Evolutionary conservation across 1,284 basidiomycete genomes (phyloP), one percentile per base, ranked within the genome.

Genomic region (Ustilago trichophora): DNA sequence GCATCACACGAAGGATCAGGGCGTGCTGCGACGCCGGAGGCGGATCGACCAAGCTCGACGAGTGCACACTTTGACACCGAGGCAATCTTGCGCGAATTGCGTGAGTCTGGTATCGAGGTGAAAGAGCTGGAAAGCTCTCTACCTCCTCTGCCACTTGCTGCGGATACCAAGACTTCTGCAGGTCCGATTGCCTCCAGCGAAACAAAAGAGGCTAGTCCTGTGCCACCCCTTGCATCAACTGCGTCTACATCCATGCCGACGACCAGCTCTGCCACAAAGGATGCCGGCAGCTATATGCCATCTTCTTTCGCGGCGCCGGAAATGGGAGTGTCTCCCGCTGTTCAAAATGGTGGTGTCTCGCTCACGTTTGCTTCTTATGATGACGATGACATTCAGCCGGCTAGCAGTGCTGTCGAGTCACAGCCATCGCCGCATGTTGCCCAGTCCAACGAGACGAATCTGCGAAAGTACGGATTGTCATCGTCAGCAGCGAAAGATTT

Each of bases 51-150:
- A n/a, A 47, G 48, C 22, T 47, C 54, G 33, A 48, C 26, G 29
- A 49, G 60, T 18, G 69, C 66, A 2, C 72, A 72, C 24, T 63
- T 76, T 24, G 76, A 78, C 29, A 73, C 72, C 4, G 76, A 74
- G 27, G 72, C 70, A n/a, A 72, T 78, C 11, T 52, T 78, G 33
- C 73, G 70, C 31, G 75, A 77, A 47, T 37, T 78, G 44, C 52
- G 75, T 13, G 67, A 75, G 43, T 71, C 71, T 12, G 76, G 76
- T 2, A 77, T 78, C 43, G 67, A 76, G 41, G 76, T 78, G 1
- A 59, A 53, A 32, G 76, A 78, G 57, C 65, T 78, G 11, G 50
- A 76, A 37, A 75, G 72, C 42, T 75, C 70, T 16, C 40, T 78
- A 22, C 76, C 76, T 5, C 70, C 73, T 19, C 62, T 78, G 22